These are phyloP conservation scores for Starmera quercuum DNA, from an alignment of 805 yeast species.

Conservation along the genomic window DNA sequence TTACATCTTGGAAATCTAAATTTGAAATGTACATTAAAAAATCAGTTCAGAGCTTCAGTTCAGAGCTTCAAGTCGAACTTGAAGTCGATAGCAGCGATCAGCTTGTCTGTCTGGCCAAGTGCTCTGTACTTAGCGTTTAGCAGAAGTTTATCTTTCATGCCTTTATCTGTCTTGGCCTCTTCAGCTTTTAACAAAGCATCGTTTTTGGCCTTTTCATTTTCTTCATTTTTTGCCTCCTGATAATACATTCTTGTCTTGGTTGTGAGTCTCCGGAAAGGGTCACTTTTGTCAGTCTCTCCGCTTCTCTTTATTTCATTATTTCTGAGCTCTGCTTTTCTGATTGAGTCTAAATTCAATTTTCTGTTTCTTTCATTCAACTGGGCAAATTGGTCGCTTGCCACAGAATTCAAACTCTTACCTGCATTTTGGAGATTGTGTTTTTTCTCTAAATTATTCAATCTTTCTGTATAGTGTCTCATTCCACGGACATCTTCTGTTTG, in stretches of 20 bases:
- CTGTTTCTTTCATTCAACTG: constrained; percentile 52
- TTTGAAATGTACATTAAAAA: background rate
- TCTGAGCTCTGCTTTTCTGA: constrained; percentile 71
- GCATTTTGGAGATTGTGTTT: constrained; percentile 25
- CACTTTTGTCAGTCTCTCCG: constrained; percentile 38
- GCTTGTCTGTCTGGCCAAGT: constrained; percentile 48
- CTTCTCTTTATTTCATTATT: constrained; percentile 48
- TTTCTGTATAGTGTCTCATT: constrained; percentile 37
- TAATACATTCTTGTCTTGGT: constrained; percentile 84
- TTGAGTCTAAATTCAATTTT: constrained; percentile 65
- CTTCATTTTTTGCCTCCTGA: constrained; percentile 42
- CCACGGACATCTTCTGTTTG: constrained; percentile 43
- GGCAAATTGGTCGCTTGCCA: constrained; percentile 18
- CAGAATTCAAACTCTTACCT: constrained; percentile 29
- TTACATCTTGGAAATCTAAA: too few relatives aligned
- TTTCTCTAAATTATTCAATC: constrained; percentile 32
- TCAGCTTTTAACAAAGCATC: constrained; percentile 42
- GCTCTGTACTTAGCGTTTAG: constrained; percentile 48
- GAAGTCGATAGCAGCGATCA: constrained; percentile 35
- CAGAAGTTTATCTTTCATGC: constrained; percentile 34
- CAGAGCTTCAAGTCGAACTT: constrained; percentile 28
- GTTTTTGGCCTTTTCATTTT: constrained; percentile 50
- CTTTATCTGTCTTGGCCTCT: constrained; percentile 32
- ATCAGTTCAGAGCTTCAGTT: too few relatives aligned
- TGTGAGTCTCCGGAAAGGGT: constrained; percentile 87